Evolutionary conservation across 2,329 filamentous ascomycete genomes (phyloP).

Genomic region (Penicillium concentricum): DNA sequence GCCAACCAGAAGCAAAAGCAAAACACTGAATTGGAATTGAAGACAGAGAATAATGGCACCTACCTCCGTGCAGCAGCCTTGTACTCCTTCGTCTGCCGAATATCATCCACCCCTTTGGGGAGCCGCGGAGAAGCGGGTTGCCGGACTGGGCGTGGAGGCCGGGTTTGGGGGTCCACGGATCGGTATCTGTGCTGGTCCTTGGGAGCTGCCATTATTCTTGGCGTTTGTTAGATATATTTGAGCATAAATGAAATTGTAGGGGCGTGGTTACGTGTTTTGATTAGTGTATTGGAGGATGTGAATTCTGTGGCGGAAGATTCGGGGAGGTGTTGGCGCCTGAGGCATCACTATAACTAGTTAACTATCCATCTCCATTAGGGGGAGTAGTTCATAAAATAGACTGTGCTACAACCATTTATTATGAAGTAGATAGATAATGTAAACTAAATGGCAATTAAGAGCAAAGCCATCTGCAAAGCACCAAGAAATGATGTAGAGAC

Average conservation of each 20-base stretch:
- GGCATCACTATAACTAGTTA: not conserved
- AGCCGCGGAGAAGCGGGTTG: slow-evolving; percentile 7
- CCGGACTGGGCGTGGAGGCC: slow-evolving; percentile 12
- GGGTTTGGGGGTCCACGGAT: slow-evolving; percentile 13
- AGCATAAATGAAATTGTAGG: not conserved
- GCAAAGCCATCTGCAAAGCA: too few species aligned
- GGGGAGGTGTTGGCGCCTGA: slow-evolving; percentile 2
- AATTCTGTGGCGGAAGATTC: slow-evolving; percentile 1
- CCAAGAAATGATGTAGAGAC: too few species aligned
- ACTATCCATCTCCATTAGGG: not conserved
- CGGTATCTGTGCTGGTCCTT: slow-evolving; percentile 14
- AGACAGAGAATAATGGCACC: not conserved
- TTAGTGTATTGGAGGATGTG: not conserved
- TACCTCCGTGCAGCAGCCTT: slow-evolving; percentile 40
- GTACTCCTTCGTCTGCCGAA: slow-evolving; percentile 44
- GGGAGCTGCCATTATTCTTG: slow-evolving; percentile 1
- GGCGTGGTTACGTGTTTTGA: not conserved
- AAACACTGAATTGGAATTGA: not conserved
- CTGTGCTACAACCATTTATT: not conserved
- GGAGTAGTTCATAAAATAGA: not conserved
- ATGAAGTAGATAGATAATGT: not conserved
- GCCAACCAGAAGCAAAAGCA: not conserved
- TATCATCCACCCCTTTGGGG: slow-evolving; percentile 26
- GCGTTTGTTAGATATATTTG: not conserved
- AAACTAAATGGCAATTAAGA: too few species aligned